These are phyloP conservation scores for Xenosphaeropsis pyriputrescens DNA, from an alignment of 2,329 filamentous ascomycete genomes.

Conservation along the genomic window DNA sequence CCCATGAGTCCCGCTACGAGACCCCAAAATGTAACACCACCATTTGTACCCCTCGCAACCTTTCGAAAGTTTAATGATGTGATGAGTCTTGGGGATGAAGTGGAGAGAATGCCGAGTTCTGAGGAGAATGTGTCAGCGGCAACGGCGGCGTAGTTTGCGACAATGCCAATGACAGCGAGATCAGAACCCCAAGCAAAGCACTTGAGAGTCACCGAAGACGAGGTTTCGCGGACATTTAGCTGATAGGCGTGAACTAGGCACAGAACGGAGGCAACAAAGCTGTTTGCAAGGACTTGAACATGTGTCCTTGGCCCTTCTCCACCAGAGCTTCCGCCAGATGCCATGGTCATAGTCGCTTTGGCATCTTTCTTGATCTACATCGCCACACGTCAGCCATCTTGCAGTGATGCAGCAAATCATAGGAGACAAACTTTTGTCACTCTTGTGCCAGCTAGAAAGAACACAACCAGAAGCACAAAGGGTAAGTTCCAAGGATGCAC, in stretches of 20 bases:
- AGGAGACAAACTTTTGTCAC: conserved; percentile 55
- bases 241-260: conserved; percentile 44
- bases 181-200: conserved; percentile 50
- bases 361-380: conserved; percentile 71
- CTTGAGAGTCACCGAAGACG: conserved; percentile 3
- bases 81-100: conserved; percentile 64
- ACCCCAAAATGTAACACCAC: conserved; percentile 69
- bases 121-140: conserved; percentile 90
- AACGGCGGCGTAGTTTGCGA: conserved; percentile 80
- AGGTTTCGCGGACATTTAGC: conserved; percentile 29
- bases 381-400: no score
- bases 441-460: conserved; percentile 74
- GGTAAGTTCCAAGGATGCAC: conserved; percentile 90
- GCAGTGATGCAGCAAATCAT: no score
- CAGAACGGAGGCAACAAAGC: conserved; percentile 57
- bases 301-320: conserved; percentile 76
- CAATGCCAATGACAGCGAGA: conserved; percentile 47
- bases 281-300: conserved; percentile 82
- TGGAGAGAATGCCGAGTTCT: conserved; percentile 83
- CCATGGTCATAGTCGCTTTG: conserved; percentile 70
- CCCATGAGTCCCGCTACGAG: conserved; percentile 61
- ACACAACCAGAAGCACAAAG: conserved; percentile 69
- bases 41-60: conserved; percentile 87
- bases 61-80: conserved; percentile 62
- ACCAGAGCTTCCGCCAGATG: conserved; percentile 55